Evolutionary conservation across 2,329 filamentous ascomycete genomes (phyloP).

Genomic region (Lithohypha guttulata): DNA sequence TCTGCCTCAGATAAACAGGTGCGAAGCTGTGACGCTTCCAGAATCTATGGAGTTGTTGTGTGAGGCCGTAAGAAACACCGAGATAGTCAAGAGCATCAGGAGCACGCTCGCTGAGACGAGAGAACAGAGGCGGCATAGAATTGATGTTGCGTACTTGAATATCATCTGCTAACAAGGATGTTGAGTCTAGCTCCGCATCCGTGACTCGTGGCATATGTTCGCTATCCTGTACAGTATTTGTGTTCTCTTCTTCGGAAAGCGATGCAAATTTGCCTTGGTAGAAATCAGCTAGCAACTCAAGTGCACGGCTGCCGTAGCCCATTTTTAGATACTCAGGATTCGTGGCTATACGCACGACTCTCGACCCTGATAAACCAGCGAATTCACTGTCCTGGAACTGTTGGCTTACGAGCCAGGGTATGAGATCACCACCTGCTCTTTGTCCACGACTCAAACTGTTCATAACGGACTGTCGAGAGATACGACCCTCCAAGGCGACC

Average conservation of each 20-base stretch:
- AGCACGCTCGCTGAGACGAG: constrained; percentile 71
- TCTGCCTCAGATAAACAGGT: constrained; percentile 89
- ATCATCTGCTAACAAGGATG: constrained; percentile 71
- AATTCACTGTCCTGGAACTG: constrained; percentile 98
- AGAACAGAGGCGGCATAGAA: constrained; percentile 86
- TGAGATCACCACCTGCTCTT: constrained; percentile 81
- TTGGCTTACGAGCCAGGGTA: constrained; percentile 94
- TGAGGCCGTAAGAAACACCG: constrained; percentile 91
- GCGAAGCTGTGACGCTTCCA: constrained; percentile 84
- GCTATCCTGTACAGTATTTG: constrained; percentile 30
- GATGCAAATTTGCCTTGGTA: constrained; percentile 88
- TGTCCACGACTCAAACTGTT: constrained; percentile 82
- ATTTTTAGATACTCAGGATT: constrained; percentile 86
- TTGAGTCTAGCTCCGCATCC: constrained; percentile 66
- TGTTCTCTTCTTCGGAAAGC: constrained; percentile 59
- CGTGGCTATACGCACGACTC: constrained; percentile 87
- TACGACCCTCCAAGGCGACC: constrained; percentile 85
- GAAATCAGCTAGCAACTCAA: constrained; percentile 80
- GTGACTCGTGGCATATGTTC: constrained; percentile 67
- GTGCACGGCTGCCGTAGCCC: constrained; percentile 85
- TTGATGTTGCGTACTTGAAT: constrained; percentile 82
- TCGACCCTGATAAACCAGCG: constrained; percentile 79
- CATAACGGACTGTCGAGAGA: constrained; percentile 83
- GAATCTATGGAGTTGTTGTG: constrained; percentile 79
- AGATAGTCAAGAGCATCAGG: constrained; percentile 79